A percentile compares a stretch with the other conserved stretches of the same genome.
Conservation (phyloP, 2,329 filamentous ascomycete genomes). For the Fusarium praegraminearum region DNA sequence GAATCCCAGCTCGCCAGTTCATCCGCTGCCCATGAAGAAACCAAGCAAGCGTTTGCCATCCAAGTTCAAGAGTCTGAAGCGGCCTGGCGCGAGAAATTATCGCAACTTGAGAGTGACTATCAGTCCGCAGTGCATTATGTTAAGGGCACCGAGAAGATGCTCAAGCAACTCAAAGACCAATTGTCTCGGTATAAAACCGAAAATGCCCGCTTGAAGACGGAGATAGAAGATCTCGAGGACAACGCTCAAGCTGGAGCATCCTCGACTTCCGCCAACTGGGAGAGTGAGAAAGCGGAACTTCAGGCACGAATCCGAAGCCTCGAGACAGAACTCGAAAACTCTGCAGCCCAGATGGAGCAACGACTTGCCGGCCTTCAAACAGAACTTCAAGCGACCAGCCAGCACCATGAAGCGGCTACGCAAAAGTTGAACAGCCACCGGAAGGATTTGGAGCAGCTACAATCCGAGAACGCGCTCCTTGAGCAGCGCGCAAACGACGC, state of each 20-base stretch:
- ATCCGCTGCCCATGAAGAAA: conserved; percentile 85
- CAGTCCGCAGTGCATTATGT: conserved; percentile 98
- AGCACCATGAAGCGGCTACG: conserved; percentile 71
- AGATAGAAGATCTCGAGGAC: conserved; percentile 77
- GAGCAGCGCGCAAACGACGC: conserved; percentile 89
- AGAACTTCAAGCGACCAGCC: conserved; percentile 74
- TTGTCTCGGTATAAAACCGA: conserved; percentile 91
- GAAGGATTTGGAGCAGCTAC: conserved; percentile 82
- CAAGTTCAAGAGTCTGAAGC: conserved; percentile 89
- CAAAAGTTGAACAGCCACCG: conserved; percentile 70
- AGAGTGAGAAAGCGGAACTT: conserved; percentile 76
- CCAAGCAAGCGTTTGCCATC: conserved; percentile 79
- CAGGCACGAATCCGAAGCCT: conserved; percentile 76
- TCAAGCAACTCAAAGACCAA: conserved; percentile 98
- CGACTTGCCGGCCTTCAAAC: conserved; percentile 75
- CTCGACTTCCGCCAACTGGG: conserved; percentile 74
- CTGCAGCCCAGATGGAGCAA: conserved; percentile 75
- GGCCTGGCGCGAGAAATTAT: conserved; percentile 90
- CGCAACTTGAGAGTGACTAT: conserved; percentile 96
- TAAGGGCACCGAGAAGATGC: conserved; percentile 98
- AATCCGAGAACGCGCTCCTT: conserved; percentile 82
- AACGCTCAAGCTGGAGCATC: conserved; percentile 55
- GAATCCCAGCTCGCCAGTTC: conserved; percentile 87
- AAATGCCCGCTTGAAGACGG: conserved; percentile 83
- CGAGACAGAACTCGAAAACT: conserved; percentile 75